Base-by-base conservation (phyloP, 169 alveolate species). In the Cryptosporidium andersoni region DNA sequence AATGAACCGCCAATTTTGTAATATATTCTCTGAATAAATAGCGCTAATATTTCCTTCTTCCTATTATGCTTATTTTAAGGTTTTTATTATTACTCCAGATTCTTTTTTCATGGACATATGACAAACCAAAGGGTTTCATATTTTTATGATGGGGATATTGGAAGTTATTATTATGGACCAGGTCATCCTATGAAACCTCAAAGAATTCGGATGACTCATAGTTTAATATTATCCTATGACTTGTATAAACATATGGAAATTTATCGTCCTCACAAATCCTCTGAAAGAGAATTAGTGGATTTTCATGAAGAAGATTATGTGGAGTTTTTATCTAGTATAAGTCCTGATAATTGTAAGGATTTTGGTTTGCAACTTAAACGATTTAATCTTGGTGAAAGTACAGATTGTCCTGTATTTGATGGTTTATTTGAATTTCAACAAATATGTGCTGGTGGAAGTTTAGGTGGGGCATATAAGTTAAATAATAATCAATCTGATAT, bases 101-200 rank as follows among this genome's bases (percentile, higher is more conserved):
- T 4, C 4, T 34, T 16, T 16, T 1, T 16, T 39, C 2, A 60
- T 25, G 25, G 25, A 0, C 25, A 16, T 60, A 53, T 40, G 51
- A 92, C 90, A 91, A 89, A 88, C 56, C 91, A 91, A 65, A 89
- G 97, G 58, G 97, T 94, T 51, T 92, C 97, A 1, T 96, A 96
- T 89, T 95, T 95, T 66, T 94, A 96, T 65, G 97, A 93, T 92
- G 98, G 97, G 39, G 98, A 97, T 66, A 95, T 96, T 43, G 99
- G 99, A 6, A 94, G 98, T 56, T 98, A 93, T 89, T 97, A 98
- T 91, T 98, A 98, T 89, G 99, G 99, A 6, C 97, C 98, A 9
- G 99, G 99, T 3, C 99, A 98, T 88, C 99, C 99, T n/a, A 98
- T 98, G 99, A 98, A 98, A 88, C 99, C 99, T 4, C 99, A 96